Conservation (phyloP, 352 stramenopile genomes). For the Phytophthora sojae region DNA sequence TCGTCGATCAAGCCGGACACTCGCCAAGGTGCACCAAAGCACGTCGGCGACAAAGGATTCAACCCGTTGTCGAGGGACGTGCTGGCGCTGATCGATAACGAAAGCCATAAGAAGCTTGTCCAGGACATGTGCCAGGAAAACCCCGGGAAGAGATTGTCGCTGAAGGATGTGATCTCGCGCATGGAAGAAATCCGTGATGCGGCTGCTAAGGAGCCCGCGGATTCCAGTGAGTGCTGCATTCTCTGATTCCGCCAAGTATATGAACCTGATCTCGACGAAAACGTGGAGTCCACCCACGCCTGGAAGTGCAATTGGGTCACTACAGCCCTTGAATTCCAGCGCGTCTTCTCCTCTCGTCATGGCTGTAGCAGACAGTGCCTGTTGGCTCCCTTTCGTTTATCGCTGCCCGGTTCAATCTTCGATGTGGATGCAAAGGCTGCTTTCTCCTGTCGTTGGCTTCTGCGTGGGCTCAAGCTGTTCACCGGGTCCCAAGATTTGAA, state of each 20-base stretch:
- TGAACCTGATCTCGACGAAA: too few relatives aligned
- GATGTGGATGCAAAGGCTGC: too few relatives aligned
- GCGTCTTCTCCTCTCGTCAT: too few relatives aligned
- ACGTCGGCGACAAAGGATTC: constrained; percentile 30
- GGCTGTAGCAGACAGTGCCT: too few relatives aligned
- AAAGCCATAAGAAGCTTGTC: constrained; percentile 18
- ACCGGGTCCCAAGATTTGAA: too few relatives aligned
- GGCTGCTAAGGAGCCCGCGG: constrained; percentile 13
- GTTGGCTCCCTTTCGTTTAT: too few relatives aligned
- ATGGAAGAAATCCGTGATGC: constrained; percentile 24
- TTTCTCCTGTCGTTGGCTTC: too few relatives aligned
- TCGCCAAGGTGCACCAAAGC: not conserved
- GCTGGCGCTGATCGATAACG: constrained; percentile 1
- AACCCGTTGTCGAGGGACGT: constrained; percentile 17
- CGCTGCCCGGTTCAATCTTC: too few relatives aligned
- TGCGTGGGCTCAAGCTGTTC: too few relatives aligned
- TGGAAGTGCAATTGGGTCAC: too few relatives aligned
- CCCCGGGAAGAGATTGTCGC: constrained; percentile 11
- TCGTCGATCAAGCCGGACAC: constrained; percentile 10
- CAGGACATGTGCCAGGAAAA: constrained; percentile 27
- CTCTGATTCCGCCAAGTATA: constrained; percentile 7
- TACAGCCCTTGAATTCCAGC: too few relatives aligned
- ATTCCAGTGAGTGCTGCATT: constrained; percentile 32
- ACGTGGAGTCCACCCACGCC: too few relatives aligned
- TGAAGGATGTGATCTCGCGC: constrained; percentile 16